These are phyloP conservation scores for Tricholoma sp. DNA, from an alignment of 768 basidiomycete species.

Conservation along the genomic window DNA sequence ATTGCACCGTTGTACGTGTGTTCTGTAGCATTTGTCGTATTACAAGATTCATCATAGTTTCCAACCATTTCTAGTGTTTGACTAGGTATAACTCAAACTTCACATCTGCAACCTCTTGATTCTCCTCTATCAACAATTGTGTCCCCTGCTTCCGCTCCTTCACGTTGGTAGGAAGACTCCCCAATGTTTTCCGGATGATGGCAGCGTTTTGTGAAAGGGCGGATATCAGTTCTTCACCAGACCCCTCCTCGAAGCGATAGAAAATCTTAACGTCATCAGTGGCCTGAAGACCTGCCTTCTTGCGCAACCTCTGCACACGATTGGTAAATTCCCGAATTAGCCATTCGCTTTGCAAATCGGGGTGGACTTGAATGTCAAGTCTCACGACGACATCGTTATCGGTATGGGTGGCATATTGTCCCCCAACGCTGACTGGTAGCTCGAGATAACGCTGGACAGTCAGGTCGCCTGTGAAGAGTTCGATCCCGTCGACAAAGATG, in stretches of 20 bases:
- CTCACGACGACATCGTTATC: conserved; percentile 94
- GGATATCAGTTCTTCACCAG: conserved; percentile 55
- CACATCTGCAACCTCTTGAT: conserved; percentile 78
- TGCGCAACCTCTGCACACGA: conserved; percentile 90
- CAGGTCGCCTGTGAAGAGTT: conserved; percentile 87
- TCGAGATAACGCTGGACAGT: conserved; percentile 90
- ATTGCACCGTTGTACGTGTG: conserved; percentile 17
- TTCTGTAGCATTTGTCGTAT: conserved; percentile 24
- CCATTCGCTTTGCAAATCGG: conserved; percentile 84
- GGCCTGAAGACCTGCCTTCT: conserved; percentile 92
- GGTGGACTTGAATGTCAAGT: conserved; percentile 83
- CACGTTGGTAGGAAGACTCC: conserved; percentile 61
- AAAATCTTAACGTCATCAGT: conserved; percentile 91
- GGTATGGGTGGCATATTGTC: conserved; percentile 76
- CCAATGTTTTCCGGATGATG: conserved; percentile 67
- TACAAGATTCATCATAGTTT: conserved; percentile 20
- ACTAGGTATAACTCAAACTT: conserved; percentile 73
- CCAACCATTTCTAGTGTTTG: conserved; percentile 31
- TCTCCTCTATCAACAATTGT: conserved; percentile 71
- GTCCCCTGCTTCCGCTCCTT: conserved; percentile 44
- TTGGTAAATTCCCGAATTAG: conserved; percentile 87
- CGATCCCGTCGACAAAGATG: conserved; percentile 83
- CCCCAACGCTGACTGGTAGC: conserved; percentile 52
- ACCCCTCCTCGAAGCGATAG: conserved; percentile 71
- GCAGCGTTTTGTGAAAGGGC: conserved; percentile 66